A percentile compares a stretch with the other conserved stretches of the same genome.
phyloP scores from a whole-genome alignment of 805 yeast species.

The Kazachstania psychrophila region DNA sequence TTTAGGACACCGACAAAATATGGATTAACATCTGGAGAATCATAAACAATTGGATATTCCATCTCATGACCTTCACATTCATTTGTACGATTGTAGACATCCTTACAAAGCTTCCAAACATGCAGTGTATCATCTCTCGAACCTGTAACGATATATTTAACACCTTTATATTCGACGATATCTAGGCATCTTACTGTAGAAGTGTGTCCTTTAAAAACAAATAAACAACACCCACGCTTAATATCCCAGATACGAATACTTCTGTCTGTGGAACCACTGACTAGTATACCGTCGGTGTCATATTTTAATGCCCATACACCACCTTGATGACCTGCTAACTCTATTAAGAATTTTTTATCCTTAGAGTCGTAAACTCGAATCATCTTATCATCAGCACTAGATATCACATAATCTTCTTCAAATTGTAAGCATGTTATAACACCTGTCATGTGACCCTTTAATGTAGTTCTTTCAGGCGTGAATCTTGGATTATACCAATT shows the following conservation, averaged over 20 bases:
- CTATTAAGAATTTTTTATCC: constrained; percentile 54
- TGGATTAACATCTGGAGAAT: constrained; percentile 38
- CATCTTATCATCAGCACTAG: constrained; percentile 83
- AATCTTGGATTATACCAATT: constrained; percentile 77
- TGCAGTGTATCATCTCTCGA: constrained; percentile 70
- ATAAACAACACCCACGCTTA: constrained; percentile 76
- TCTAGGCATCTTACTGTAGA: constrained; percentile 91
- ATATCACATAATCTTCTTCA: constrained; percentile 80
- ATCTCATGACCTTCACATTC: constrained; percentile 70
- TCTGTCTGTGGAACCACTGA: constrained; percentile 91
- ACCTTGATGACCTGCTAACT: constrained; percentile 83
- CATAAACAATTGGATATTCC: constrained; percentile 30
- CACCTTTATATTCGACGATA: constrained; percentile 56
- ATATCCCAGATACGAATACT: constrained; percentile 93
- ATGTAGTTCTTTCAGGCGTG: constrained; percentile 56
- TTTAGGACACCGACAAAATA: constrained; percentile 57
- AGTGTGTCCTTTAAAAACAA: constrained; percentile 82
- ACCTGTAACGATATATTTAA: constrained; percentile 75
- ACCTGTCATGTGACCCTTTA: constrained; percentile 61
- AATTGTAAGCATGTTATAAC: constrained; percentile 95
- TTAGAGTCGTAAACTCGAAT: constrained; percentile 73
- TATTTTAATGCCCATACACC: constrained; percentile 98
- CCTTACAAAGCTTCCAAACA: constrained; percentile 68
- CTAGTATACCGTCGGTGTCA: constrained; percentile 59
- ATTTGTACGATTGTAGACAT: constrained; percentile 55